phyloP scores from a whole-genome alignment of 345 rosid species.

The Brassica incana region DNA sequence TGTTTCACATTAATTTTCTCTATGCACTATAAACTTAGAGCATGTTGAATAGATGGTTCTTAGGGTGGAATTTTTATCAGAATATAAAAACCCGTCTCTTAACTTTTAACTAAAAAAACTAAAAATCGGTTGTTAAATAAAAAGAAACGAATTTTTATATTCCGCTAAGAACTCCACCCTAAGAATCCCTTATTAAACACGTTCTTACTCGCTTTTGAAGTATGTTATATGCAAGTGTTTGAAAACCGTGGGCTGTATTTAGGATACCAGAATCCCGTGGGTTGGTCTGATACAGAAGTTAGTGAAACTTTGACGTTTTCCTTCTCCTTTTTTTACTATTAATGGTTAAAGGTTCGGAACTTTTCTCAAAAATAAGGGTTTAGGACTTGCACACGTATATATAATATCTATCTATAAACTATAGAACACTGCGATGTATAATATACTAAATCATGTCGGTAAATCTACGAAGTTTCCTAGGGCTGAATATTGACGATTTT shows the following conservation, averaged over 20 bases:
- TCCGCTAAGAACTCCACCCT: too few relatives aligned
- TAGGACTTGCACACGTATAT: neutral
- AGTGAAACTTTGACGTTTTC: slow-evolving; percentile 1
- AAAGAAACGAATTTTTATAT: too few relatives aligned
- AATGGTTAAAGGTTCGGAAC: neutral
- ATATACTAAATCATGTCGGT: neutral
- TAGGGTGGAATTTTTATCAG: too few relatives aligned
- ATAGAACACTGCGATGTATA: neutral
- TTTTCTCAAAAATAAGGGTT: neutral
- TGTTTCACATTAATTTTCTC: too few relatives aligned
- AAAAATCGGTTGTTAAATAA: too few relatives aligned
- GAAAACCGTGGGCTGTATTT: neutral
- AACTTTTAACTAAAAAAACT: too few relatives aligned
- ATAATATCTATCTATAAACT: neutral
- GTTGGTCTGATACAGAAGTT: slow-evolving; percentile 1
- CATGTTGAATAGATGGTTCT: too few relatives aligned
- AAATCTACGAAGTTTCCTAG: neutral
- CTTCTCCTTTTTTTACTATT: neutral
- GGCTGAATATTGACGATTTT: neutral
- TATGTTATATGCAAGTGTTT: neutral
- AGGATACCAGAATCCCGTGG: neutral
- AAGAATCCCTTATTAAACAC: too few relatives aligned
- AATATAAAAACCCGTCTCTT: too few relatives aligned
- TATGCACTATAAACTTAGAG: too few relatives aligned
- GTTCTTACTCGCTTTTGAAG: too few relatives aligned